These are phyloP conservation scores for Clonostachys byssicola DNA, from an alignment of 2,329 filamentous ascomycete species.

Conservation along the genomic window DNA sequence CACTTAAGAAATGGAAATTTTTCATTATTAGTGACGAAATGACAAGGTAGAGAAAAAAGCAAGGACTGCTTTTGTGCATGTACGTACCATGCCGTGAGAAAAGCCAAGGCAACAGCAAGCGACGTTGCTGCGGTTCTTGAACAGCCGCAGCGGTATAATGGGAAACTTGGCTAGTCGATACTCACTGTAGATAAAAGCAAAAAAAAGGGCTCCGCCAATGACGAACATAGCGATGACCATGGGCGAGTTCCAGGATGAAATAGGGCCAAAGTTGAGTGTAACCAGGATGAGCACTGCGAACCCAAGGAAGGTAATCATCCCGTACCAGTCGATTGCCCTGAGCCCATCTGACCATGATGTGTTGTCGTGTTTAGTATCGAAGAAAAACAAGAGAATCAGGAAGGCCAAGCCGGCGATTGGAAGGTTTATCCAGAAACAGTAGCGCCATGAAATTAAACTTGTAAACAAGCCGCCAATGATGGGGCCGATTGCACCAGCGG, in stretches of 20 bases:
- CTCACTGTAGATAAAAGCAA: conserved; percentile 69
- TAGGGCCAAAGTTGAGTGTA: conserved; percentile 79
- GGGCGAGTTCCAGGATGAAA: conserved; percentile 70
- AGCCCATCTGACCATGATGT: conserved; percentile 60
- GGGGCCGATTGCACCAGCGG: conserved; percentile 62
- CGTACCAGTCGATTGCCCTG: conserved; percentile 57
- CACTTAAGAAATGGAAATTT: too few relatives aligned
- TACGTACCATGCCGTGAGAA: conserved; percentile 68
- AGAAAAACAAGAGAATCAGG: conserved; percentile 50
- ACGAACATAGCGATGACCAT: conserved; percentile 74
- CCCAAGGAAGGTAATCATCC: conserved; percentile 59
- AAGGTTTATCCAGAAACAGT: conserved; percentile 67
- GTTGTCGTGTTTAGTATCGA: conserved; percentile 65
- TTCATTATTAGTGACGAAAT: too few relatives aligned
- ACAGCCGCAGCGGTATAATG: conserved; percentile 71
- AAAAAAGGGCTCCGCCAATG: conserved; percentile 62
- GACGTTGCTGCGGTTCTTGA: conserved; percentile 61
- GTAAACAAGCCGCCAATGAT: conserved; percentile 68
- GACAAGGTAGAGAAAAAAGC: too few relatives aligned
- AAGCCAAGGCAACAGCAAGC: conserved; percentile 64
- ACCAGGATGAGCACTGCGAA: conserved; percentile 83
- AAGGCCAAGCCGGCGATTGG: conserved; percentile 41
- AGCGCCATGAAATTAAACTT: conserved; percentile 59
- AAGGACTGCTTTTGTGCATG: too few relatives aligned
- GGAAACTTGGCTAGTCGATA: conserved; percentile 71